Percentiles rank a stretch among this genome's conserved stretches.
Conservation (phyloP, 2,329 filamentous ascomycete genomes). For the Sclerotinia nivalis region DNA sequence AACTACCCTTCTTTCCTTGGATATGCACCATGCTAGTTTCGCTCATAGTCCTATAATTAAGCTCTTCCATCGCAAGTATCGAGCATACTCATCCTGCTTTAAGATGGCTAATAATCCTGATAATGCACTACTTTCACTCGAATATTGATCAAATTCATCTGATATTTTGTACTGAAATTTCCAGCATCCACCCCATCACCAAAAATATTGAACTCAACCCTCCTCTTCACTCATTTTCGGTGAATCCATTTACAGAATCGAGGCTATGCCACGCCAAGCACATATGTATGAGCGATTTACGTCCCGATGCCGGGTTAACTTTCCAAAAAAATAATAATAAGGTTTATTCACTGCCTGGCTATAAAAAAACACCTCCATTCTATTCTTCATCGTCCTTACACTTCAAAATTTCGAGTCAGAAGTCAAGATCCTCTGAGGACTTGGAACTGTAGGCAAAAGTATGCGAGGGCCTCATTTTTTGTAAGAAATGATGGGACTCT, state of each 20-base stretch:
- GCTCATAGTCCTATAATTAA: too few species aligned
- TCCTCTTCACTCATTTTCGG: too few species aligned
- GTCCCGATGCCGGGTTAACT: neutral
- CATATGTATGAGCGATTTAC: accelerated
- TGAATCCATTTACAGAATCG: neutral
- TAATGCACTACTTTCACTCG: neutral
- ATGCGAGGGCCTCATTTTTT: neutral
- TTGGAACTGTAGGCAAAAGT: accelerated
- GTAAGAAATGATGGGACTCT: too few species aligned
- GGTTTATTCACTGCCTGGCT: accelerated
- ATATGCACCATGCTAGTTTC: too few species aligned
- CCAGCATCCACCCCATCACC: accelerated
- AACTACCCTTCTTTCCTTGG: too few species aligned
- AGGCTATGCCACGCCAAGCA: neutral
- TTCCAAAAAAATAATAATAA: too few species aligned
- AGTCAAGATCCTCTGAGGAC: accelerated
- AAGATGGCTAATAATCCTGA: too few species aligned
- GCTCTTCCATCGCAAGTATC: neutral
- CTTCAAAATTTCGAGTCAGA: too few species aligned
- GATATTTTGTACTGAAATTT: accelerated
- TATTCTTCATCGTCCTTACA: neutral
- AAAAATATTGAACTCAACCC: neutral
- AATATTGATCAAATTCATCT: neutral
- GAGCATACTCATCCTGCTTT: neutral
- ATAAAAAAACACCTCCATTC: neutral